A percentile compares a stretch with the other conserved stretches of the same genome.
Conservation (phyloP, 352 stramenopile species). For the Pseudoperonospora humuli region DNA sequence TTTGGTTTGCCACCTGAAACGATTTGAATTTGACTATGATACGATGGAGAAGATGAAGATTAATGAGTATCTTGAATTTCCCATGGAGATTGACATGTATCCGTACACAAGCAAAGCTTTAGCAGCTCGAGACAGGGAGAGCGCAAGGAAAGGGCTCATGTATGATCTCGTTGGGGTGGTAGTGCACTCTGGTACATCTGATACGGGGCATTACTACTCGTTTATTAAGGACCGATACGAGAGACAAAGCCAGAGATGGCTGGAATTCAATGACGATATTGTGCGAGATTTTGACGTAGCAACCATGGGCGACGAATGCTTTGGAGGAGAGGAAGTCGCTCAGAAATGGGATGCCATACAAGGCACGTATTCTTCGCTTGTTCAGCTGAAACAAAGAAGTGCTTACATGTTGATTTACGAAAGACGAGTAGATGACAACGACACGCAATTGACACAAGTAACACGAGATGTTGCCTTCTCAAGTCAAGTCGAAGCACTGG, state of each 20-base stretch:
- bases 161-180: conserved; percentile 90
- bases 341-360: conserved; percentile 41
- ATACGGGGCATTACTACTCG: conserved; percentile 93
- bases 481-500: conserved; percentile 13
- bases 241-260: conserved; percentile 40
- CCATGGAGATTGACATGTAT: conserved; percentile 83
- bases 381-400: conserved; percentile 59
- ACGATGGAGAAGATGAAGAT: conserved; percentile 86
- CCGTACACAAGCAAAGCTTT: conserved; percentile 82
- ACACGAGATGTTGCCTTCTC: background rate
- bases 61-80: conserved; percentile 81
- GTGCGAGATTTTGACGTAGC: conserved; percentile 75
- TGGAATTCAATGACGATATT: conserved; percentile 90
- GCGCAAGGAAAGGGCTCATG: conserved; percentile 18
- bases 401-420: conserved; percentile 83
- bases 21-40: conserved; percentile 88
- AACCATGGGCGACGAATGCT: conserved; percentile 81
- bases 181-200: conserved; percentile 87
- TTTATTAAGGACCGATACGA: conserved; percentile 81
- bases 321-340: conserved; percentile 80
- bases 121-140: background rate
- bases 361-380: conserved; percentile 18
- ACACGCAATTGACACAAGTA: background rate
- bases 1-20: conserved; percentile 79
- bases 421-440: conserved; percentile 5